These are phyloP conservation scores for Cinnamomum micranthum DNA, from an alignment of 164 flowering plant genomes.

Conservation along the genomic window DNA sequence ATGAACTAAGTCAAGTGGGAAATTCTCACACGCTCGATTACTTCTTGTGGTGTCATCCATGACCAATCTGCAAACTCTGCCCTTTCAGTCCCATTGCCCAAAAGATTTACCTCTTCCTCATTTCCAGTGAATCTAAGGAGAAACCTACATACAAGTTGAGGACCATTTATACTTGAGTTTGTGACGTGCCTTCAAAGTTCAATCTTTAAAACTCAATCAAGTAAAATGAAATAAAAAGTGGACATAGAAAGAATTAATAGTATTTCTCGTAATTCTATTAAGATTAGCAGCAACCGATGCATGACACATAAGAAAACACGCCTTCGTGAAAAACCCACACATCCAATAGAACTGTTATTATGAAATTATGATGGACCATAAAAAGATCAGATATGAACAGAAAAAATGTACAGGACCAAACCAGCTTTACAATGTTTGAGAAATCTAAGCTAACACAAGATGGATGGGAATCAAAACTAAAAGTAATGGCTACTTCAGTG, in stretches of 20 bases:
- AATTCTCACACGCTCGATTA: conserved; percentile 58
- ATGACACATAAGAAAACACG: neutral
- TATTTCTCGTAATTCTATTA: neutral
- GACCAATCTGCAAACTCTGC: conserved; percentile 93
- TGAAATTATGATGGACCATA: no score
- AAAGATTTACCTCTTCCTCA: conserved; percentile 86
- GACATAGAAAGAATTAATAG: neutral
- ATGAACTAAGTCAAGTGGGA: neutral
- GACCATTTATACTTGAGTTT: neutral
- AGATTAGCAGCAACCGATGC: neutral
- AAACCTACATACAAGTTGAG: conserved; percentile 50
- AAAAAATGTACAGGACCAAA: neutral
- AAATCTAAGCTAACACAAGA: neutral
- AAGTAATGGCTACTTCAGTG: neutral
- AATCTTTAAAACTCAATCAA: neutral
- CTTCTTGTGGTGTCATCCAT: conserved; percentile 80
- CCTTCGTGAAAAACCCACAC: neutral
- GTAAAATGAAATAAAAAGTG: neutral
- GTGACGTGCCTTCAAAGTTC: neutral
- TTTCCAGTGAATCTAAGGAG: conserved; percentile 78
- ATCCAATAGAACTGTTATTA: neutral
- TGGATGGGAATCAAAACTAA: neutral
- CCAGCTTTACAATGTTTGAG: neutral
- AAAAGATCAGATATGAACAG: neutral
- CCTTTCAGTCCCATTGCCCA: conserved; percentile 91